These are phyloP conservation scores for Mycosarcoma maydis DNA, from an alignment of 1,284 basidiomycete genomes.

Conservation along the genomic window DNA sequence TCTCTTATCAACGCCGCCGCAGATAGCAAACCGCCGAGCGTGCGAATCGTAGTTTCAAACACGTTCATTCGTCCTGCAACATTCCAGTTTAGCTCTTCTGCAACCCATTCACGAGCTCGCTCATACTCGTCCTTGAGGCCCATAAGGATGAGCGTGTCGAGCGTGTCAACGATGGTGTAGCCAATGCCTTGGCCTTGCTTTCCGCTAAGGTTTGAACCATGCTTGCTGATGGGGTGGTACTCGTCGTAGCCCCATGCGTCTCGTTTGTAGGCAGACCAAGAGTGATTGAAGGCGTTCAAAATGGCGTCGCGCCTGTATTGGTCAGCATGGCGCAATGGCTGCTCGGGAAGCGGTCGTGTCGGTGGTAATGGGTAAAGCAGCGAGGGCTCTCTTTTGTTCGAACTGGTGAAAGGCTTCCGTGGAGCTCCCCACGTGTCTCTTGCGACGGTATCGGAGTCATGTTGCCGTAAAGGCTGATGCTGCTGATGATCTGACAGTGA, in stretches of 20 bases:
- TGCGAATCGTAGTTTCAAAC: slow-evolving; percentile 88
- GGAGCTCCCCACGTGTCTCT: slow-evolving; percentile 4
- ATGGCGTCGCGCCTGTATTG: slow-evolving; percentile 44
- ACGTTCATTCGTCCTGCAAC: slow-evolving; percentile 84
- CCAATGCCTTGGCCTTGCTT: slow-evolving; percentile 52
- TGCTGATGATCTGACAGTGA: background rate
- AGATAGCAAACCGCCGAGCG: slow-evolving; percentile 83
- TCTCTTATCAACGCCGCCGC: slow-evolving; percentile 69
- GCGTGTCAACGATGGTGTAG: slow-evolving; percentile 67
- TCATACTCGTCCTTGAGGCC: slow-evolving; percentile 81
- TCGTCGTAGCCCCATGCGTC: slow-evolving; percentile 66
- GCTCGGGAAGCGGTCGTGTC: slow-evolving; percentile 35
- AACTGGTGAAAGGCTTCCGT: background rate
- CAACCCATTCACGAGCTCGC: slow-evolving; percentile 82
- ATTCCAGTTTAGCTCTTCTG: slow-evolving; percentile 77
- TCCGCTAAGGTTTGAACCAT: slow-evolving; percentile 57
- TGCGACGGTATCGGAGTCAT: background rate
- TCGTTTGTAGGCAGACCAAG: slow-evolving; percentile 60
- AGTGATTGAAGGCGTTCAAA: slow-evolving; percentile 56
- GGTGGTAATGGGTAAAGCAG: slow-evolving; percentile 47
- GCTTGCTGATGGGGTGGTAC: slow-evolving; percentile 60
- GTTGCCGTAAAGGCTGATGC: background rate
- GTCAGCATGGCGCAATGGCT: slow-evolving; percentile 48
- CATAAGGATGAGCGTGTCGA: slow-evolving; percentile 87
- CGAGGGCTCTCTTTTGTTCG: slow-evolving; percentile 15